Conservation (phyloP, 164 flowering plant genomes). For the Stephania japonica region DNA sequence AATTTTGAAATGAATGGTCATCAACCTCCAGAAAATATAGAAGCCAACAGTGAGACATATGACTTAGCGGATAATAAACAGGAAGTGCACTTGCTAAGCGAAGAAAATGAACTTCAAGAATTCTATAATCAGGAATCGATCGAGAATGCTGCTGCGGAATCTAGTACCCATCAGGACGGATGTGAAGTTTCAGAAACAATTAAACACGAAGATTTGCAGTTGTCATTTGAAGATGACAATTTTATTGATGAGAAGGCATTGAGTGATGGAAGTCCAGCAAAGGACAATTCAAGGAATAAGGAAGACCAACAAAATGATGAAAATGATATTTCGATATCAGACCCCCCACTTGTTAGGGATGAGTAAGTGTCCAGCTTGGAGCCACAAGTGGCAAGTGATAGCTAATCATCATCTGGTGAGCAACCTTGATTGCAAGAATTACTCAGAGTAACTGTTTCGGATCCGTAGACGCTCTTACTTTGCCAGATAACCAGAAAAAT, state of each 20-base stretch:
- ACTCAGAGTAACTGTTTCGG: background rate
- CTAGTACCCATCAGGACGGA: background rate
- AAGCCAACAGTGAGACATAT: conserved; percentile 14
- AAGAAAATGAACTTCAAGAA: conserved; percentile 6
- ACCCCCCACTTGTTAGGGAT: conserved; percentile 1
- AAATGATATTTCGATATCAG: conserved; percentile 4
- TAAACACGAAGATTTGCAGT: conserved; percentile 6
- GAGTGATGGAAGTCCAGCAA: background rate
- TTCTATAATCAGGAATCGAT: conserved; percentile 3
- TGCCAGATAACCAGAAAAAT: background rate
- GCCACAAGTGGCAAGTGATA: background rate
- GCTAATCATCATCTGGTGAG: background rate
- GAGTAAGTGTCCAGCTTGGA: background rate
- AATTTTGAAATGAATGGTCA: conserved; percentile 17
- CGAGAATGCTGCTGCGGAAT: conserved; percentile 4
- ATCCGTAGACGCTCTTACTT: background rate
- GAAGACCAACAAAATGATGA: background rate
- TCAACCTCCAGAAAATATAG: background rate
- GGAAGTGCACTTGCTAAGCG: background rate
- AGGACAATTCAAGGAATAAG: background rate
- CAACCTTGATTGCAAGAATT: background rate
- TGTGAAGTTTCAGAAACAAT: conserved; percentile 7
- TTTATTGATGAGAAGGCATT: background rate
- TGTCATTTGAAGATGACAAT: background rate
- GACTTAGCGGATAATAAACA: conserved; percentile 14